These are phyloP conservation scores for Asterochloris erici DNA, from an alignment of 139 green algal genomes.

Conservation along the genomic window DNA sequence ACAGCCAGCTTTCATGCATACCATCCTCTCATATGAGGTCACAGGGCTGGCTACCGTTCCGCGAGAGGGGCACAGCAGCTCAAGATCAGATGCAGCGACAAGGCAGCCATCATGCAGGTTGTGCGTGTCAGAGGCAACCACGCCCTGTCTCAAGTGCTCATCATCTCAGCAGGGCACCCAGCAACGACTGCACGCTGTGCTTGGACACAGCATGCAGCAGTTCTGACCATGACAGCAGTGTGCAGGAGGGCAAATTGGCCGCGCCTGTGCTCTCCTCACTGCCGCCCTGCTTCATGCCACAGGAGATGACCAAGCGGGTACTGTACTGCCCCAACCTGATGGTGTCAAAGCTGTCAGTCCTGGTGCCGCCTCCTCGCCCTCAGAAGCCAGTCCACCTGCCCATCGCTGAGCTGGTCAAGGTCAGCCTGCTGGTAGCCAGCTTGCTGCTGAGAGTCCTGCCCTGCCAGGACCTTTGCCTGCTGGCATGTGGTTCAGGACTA, in stretches of 20 bases:
- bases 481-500: not conserved
- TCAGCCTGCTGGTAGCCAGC: not conserved
- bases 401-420: constrained; percentile 52
- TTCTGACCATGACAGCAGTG: not conserved
- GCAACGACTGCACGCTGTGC: not conserved
- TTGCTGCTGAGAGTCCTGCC: not conserved
- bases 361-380: not conserved
- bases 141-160: not conserved
- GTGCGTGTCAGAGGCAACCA: not conserved
- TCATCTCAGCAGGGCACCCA: not conserved
- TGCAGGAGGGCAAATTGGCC: not conserved
- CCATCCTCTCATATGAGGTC: too few relatives aligned
- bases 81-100: too few relatives aligned
- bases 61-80: too few relatives aligned
- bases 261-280: not conserved
- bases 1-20: too few relatives aligned
- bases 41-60: too few relatives aligned
- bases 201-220: not conserved
- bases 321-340: constrained; percentile 51
- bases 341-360: not conserved
- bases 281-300: constrained; percentile 19
- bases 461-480: not conserved
- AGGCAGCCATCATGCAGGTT: too few relatives aligned
- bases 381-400: constrained; percentile 48
- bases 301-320: constrained; percentile 38